Base-by-base conservation (phyloP, 768 basidiomycete genomes). In the Agrocybe chaxingu region DNA sequence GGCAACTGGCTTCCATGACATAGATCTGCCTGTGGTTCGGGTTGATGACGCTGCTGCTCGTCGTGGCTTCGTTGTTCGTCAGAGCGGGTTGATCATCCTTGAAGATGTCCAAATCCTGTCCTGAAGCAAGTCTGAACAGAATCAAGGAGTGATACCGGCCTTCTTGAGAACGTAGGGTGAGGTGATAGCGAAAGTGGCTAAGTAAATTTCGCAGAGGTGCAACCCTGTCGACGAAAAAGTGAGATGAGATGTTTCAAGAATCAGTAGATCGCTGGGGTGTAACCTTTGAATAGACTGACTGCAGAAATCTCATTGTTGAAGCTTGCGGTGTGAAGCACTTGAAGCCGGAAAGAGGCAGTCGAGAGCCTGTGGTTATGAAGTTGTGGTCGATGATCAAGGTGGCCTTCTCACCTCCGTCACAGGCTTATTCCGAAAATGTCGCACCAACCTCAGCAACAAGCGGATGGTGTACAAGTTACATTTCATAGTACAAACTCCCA, bases 1-100 rank as follows among this genome's bases (percentile, higher is more conserved):
- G 89, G 63, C 89, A 91, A 8, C 75, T 79, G 4, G 85, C 80
- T 65, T 91, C 88, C 88, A 92, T 91, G 7, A 80, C 81, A 61
- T 89, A 91, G 9, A 90, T 70, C 56, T 88, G 77, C 12, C 62
- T 63, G 41, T 64, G 57, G 16, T 56, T 54, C 10, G 62, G 32
- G 45, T 59, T 36, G 33, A 47, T 51, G 10, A 41, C 55, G 6
- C 16, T 31, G 35, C 44, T 7, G 30, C 50, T n/a, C 16, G 45
- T 16, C 19, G 42, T 53, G 12, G 47, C 54, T 19, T 31, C 34
- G 42, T 30, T 16, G 16, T 29, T 45, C 42, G 16, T 42, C 12
- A 10, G 24, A 24, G 24, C 5, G 24, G 24, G 24, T 44, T 47
- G 30, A 7, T 24, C 7, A 33, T 5, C 19, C 42, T 43, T 35